Evolutionary conservation across 2,329 filamentous ascomycete species (phyloP).

Genomic region (Neobulgaria alba): DNA sequence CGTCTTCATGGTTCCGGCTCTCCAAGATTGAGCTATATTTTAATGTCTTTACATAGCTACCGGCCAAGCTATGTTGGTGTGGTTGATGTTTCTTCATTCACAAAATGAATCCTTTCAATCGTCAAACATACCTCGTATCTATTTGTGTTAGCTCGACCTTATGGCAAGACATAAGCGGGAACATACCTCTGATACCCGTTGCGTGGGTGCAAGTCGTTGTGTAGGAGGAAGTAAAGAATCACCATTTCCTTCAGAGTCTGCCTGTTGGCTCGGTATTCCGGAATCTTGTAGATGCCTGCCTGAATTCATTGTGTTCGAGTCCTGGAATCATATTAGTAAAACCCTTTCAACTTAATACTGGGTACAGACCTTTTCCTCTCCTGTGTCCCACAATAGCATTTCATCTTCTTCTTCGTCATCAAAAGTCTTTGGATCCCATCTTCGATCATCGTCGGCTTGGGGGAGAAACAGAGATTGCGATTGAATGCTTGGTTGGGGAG

Average conservation of each 20-base stretch:
- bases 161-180: slow-evolving; percentile 5
- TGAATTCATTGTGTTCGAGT: slow-evolving; percentile 20
- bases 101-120: no score
- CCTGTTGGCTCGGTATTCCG: slow-evolving; percentile 9
- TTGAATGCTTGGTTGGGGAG: slow-evolving; percentile 48
- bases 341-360: background rate
- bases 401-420: slow-evolving; percentile 58
- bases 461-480: slow-evolving; percentile 65
- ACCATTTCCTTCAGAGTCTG: background rate
- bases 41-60: no score
- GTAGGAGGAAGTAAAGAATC: slow-evolving; percentile 10
- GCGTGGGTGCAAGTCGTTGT: slow-evolving; percentile 57
- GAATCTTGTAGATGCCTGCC: slow-evolving; percentile 13
- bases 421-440: slow-evolving; percentile 64
- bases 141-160: slow-evolving; percentile 14
- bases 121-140: slow-evolving; percentile 29
- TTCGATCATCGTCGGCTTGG: slow-evolving; percentile 54
- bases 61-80: no score
- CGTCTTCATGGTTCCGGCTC: no score
- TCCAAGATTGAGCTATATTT: no score
- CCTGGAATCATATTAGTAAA: slow-evolving; percentile 4
- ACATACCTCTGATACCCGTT: slow-evolving; percentile 60
- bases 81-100: no score
- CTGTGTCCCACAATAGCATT: slow-evolving; percentile 67
- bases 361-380: slow-evolving; percentile 48